Conservation (phyloP, 2,329 filamentous ascomycete species). For the Penicillium sp. region DNA sequence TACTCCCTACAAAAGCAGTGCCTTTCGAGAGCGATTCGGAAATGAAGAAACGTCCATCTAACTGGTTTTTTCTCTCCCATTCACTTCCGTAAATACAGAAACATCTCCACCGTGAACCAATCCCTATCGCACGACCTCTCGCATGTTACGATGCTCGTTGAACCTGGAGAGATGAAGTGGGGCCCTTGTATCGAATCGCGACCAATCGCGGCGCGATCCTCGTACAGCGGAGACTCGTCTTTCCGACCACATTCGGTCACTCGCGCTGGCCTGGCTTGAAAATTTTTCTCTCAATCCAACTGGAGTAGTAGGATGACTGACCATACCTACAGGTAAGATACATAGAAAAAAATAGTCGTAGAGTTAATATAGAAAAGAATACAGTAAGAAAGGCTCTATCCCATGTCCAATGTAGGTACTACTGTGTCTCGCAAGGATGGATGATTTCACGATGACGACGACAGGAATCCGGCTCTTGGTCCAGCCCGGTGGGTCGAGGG, state of each 20-base stretch:
- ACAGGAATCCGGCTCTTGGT: conserved; percentile 29
- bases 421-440: conserved; percentile 1
- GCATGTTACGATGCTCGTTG: not conserved
- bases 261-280: not conserved
- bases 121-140: not conserved
- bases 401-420: not conserved
- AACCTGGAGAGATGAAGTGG: conserved; percentile 5
- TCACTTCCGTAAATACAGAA: no score
- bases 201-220: not conserved
- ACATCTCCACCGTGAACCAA: no score
- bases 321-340: no score
- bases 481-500: conserved; percentile 22
- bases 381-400: no score
- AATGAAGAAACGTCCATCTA: conserved; percentile 1
- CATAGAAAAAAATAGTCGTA: no score
- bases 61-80: no score
- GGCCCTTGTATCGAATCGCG: not conserved
- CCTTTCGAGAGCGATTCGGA: not conserved
- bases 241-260: not conserved
- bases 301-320: no score
- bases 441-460: conserved; percentile 41
- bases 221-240: conserved; percentile 1
- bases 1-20: no score
- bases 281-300: not conserved
- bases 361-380: no score